Percentiles rank a stretch among this genome's conserved stretches.
phyloP scores from a whole-genome alignment of 495 filamentous ascomycete genomes.

The Aspergillus hancockii region DNA sequence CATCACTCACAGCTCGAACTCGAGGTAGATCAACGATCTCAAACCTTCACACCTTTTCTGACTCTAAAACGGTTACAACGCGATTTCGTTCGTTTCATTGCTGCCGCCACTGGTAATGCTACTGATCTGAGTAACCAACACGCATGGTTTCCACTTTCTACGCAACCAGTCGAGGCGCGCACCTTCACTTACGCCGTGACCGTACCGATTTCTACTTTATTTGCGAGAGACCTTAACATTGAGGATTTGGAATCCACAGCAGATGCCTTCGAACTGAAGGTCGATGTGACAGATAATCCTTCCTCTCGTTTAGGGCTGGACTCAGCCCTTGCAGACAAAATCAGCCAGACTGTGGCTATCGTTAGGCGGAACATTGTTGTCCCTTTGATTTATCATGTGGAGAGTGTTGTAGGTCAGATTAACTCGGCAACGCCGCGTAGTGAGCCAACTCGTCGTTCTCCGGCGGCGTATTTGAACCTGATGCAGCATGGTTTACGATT shows the following conservation, averaged over 20 bases:
- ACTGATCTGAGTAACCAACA: slow-evolving; percentile 56
- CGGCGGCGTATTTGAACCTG: slow-evolving; percentile 58
- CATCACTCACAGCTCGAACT: slow-evolving; percentile 31
- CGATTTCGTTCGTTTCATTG: slow-evolving; percentile 69
- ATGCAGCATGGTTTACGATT: slow-evolving; percentile 69
- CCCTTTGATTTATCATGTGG: slow-evolving; percentile 51
- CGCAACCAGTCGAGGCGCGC: slow-evolving; percentile 62
- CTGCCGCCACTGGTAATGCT: slow-evolving; percentile 58
- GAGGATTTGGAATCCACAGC: slow-evolving; percentile 63
- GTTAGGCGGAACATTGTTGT: slow-evolving; percentile 65
- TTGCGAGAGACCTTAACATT: slow-evolving; percentile 57
- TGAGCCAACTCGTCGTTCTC: slow-evolving; percentile 26
- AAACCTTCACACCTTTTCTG: slow-evolving; percentile 54
- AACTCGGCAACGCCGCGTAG: slow-evolving; percentile 24
- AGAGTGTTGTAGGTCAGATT: slow-evolving; percentile 31
- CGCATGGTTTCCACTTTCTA: slow-evolving; percentile 68
- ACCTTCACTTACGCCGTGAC: slow-evolving; percentile 62
- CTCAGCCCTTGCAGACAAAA: slow-evolving; percentile 39
- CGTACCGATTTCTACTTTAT: slow-evolving; percentile 61
- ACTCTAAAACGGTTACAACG: slow-evolving; percentile 68
- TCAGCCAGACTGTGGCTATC: slow-evolving; percentile 59
- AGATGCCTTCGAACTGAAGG: slow-evolving; percentile 68
- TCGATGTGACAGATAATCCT: slow-evolving; percentile 47
- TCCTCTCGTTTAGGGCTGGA: slow-evolving; percentile 34
- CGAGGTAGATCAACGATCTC: slow-evolving; percentile 38